Evolutionary conservation across 305 asterid species (phyloP).

Genomic region (Plantago coronopus): DNA sequence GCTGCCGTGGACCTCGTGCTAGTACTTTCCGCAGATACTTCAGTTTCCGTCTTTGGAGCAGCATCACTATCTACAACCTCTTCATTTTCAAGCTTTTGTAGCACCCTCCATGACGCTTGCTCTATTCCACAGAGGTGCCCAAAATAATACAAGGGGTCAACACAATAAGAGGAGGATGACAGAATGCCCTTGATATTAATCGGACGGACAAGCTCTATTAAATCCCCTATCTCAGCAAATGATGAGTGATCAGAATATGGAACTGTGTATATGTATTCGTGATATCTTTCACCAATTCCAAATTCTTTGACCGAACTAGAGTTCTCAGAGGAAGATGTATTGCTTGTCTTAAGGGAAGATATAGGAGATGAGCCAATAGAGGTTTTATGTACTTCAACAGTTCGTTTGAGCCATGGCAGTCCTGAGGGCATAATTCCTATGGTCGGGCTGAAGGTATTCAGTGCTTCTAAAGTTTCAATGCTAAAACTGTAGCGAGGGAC

Average conservation of each 20-base stretch:
- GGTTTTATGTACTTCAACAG: slow-evolving; percentile 23
- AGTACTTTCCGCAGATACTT: slow-evolving; percentile 26
- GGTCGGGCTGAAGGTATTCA: slow-evolving; percentile 55
- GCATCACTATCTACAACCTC: slow-evolving; percentile 28
- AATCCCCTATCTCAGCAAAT: slow-evolving; percentile 67
- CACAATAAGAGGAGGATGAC: slow-evolving; percentile 44
- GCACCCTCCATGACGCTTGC: slow-evolving; percentile 47
- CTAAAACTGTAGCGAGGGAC: slow-evolving; percentile 87
- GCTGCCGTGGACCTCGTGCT: slow-evolving; percentile 8
- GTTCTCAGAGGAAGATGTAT: slow-evolving; percentile 19
- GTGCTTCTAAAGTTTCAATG: slow-evolving; percentile 61
- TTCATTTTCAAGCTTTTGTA: slow-evolving; percentile 34
- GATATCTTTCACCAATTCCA: slow-evolving; percentile 26
- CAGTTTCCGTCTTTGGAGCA: slow-evolving; percentile 25
- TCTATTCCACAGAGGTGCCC: slow-evolving; percentile 50
- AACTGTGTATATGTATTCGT: slow-evolving; percentile 50
- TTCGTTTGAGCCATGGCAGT: slow-evolving; percentile 59
- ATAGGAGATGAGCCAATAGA: slow-evolving; percentile 32
- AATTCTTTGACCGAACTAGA: slow-evolving; percentile 25
- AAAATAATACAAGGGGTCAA: slow-evolving; percentile 58
- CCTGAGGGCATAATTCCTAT: slow-evolving; percentile 91
- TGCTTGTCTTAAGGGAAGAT: slow-evolving; percentile 20
- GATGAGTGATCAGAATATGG: slow-evolving; percentile 89
- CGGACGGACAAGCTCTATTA: slow-evolving; percentile 73
- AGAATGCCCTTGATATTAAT: slow-evolving; percentile 63